These are phyloP conservation scores for Bromus sterilis DNA, from an alignment of 176 grass and related monocot genomes.

Conservation along the genomic window DNA sequence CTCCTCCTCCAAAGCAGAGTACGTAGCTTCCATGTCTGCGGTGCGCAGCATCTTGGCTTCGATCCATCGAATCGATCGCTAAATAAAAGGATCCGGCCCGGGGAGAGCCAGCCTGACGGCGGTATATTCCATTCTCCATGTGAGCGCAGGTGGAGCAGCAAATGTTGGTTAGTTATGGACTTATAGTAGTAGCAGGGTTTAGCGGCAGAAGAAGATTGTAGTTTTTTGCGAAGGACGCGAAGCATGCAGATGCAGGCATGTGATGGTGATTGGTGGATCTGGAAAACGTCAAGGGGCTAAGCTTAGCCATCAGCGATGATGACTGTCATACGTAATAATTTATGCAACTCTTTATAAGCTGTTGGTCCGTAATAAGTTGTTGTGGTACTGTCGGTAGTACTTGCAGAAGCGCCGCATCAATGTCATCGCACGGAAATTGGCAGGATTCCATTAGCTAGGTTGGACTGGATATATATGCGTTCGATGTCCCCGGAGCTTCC, in stretches of 20 bases:
- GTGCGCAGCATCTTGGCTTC: neutral
- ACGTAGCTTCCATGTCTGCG: neutral
- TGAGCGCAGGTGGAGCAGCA: neutral
- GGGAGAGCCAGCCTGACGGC: neutral
- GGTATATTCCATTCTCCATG: conserved; percentile 9
- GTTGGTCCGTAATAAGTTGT: too few species aligned
- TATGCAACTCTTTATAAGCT: neutral
- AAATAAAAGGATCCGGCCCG: neutral
- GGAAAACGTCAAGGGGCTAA: neutral
- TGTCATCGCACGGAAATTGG: neutral
- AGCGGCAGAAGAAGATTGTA: neutral
- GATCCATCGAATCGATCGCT: neutral
- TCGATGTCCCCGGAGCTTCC: neutral
- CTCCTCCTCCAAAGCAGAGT: neutral
- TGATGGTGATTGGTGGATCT: conserved; percentile 5
- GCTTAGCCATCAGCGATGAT: neutral
- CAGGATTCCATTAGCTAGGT: neutral
- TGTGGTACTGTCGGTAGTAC: neutral
- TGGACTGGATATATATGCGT: neutral
- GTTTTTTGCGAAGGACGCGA: neutral
- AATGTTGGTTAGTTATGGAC: neutral
- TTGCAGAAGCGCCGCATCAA: neutral
- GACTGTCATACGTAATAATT: too few species aligned
- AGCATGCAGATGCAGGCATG: neutral
- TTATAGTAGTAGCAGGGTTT: neutral